These are phyloP conservation scores for Botrytis hyacinthi DNA, from an alignment of 2,329 filamentous ascomycete species.

Conservation along the genomic window DNA sequence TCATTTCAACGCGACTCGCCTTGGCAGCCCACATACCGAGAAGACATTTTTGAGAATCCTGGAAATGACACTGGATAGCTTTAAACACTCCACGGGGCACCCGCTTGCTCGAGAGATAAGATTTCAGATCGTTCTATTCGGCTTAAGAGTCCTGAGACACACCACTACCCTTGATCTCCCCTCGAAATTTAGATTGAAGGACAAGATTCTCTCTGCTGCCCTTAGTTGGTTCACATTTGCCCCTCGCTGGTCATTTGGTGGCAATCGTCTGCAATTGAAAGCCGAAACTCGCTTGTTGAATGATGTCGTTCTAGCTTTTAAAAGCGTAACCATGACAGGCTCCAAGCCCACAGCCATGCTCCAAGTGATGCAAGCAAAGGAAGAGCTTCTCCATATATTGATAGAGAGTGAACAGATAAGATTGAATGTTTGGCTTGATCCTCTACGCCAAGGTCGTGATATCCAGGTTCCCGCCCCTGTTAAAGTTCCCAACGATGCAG, in stretches of 20 bases:
- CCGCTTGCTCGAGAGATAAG: slow-evolving; percentile 90
- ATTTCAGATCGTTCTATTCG: slow-evolving; percentile 83
- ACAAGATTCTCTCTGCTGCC: slow-evolving; percentile 81
- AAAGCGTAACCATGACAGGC: slow-evolving; percentile 61
- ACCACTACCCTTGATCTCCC: slow-evolving; percentile 63
- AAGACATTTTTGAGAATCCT: slow-evolving; percentile 79
- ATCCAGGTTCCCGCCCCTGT: slow-evolving; percentile 34
- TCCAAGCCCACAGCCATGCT: slow-evolving; percentile 42
- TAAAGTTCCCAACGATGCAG: slow-evolving; percentile 45
- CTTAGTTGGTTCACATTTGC: slow-evolving; percentile 84
- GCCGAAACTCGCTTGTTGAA: slow-evolving; percentile 81
- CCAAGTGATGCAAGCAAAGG: slow-evolving; percentile 71
- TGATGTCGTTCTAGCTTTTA: slow-evolving; percentile 69
- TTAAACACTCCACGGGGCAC: slow-evolving; percentile 70
- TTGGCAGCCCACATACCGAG: slow-evolving; percentile 79
- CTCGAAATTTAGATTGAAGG: slow-evolving; percentile 80
- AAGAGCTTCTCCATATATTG: slow-evolving; percentile 76
- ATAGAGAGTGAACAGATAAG: slow-evolving; percentile 82
- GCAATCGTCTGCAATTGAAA: slow-evolving; percentile 89
- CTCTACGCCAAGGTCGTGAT: slow-evolving; percentile 64
- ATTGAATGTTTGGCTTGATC: slow-evolving; percentile 85
- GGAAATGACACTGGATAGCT: slow-evolving; percentile 71
- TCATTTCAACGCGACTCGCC: slow-evolving; percentile 89
- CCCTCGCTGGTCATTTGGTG: slow-evolving; percentile 92
- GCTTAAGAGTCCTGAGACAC: slow-evolving; percentile 71